Base-by-base conservation (phyloP, 2,329 filamentous ascomycete genomes). In the Periglandula ipomoeae region DNA sequence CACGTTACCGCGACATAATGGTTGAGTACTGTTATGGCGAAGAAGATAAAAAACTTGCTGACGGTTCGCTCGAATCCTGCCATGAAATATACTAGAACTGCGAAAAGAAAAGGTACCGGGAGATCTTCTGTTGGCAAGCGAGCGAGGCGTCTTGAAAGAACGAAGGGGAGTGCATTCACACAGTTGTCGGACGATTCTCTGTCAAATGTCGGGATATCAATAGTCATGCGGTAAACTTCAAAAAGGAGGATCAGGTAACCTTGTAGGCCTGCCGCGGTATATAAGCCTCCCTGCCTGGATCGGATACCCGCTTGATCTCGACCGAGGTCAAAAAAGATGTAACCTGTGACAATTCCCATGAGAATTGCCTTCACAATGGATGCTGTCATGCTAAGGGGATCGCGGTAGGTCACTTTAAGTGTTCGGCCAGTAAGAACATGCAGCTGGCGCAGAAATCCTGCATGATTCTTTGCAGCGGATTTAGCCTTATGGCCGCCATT, bases 21-120 rank as follows among this genome's bases (percentile, higher is more conserved):
- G 40, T 80, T 82, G 3, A 89, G 62, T 4, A 90, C 63, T 0
- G 82, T 76, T 34, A 89, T 72, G 3, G 74, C 70, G 54, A 89
- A 84, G 66, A 89, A 90, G 1, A 75, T 81, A 50, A 90, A 82
- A 63, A 89, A 89, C 47, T 84, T 78, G 1, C 59, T 65, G 0
- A 74, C 78, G 8, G 82, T 75, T 3, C 74, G 70, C 42, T 85
- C 78, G 55, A 89, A 87, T 0, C 84, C 85, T 6, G 81, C 78
- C 82, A 89, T 88, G 61, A 87, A 89, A 63, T 89, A 90, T 59
- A 82, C 83, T 7, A 89, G 82, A 2, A 81, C 65, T 5, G 81
- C 81, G 58, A 84, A 89, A 3, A 88, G 61, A 15, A 88, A 73
- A 0, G 85, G 85, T 1, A 88, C 84, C 0, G 84, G 83, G 0